Percentiles rank a stretch among this genome's conserved stretches.
Conservation (phyloP, 352 stramenopile genomes). For the Pythium myriotylum region DNA sequence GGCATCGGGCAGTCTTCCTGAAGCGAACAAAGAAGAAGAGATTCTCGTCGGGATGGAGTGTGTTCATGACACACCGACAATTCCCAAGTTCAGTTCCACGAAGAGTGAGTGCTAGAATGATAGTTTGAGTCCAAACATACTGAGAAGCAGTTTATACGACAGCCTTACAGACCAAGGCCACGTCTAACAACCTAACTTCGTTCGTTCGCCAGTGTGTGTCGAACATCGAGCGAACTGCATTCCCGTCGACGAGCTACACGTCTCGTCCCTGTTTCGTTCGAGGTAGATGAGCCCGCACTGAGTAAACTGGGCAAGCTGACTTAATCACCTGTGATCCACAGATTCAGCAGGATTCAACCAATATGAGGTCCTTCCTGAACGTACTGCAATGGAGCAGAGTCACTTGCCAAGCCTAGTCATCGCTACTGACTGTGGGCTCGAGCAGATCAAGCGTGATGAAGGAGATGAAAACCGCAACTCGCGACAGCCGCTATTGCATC, state of each 20-base stretch:
- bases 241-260: not conserved
- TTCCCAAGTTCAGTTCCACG: too few relatives aligned
- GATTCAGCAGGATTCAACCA: constrained; percentile 47
- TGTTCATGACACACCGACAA: too few relatives aligned
- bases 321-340: constrained; percentile 2
- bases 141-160: too few relatives aligned
- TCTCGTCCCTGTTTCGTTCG: too few relatives aligned
- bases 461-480: constrained; percentile 2
- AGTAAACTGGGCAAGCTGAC: not conserved
- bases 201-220: constrained; percentile 69
- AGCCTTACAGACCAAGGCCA: constrained; percentile 23
- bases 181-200: constrained; percentile 67
- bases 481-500: constrained; percentile 9
- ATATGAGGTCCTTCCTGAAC: constrained; percentile 38
- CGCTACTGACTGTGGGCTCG: constrained; percentile 18
- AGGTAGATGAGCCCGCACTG: too few relatives aligned
- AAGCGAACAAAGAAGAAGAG: not conserved
- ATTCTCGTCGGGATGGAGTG: too few relatives aligned
- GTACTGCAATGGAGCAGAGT: not conserved
- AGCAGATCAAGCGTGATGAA: not conserved
- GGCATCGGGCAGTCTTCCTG: not conserved
- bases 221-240: constrained; percentile 48
- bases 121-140: too few relatives aligned
- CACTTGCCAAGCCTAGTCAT: constrained; percentile 18
- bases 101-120: too few relatives aligned